Conservation (phyloP, 164 flowering plant genomes). For the Cinnamomum chago region DNA sequence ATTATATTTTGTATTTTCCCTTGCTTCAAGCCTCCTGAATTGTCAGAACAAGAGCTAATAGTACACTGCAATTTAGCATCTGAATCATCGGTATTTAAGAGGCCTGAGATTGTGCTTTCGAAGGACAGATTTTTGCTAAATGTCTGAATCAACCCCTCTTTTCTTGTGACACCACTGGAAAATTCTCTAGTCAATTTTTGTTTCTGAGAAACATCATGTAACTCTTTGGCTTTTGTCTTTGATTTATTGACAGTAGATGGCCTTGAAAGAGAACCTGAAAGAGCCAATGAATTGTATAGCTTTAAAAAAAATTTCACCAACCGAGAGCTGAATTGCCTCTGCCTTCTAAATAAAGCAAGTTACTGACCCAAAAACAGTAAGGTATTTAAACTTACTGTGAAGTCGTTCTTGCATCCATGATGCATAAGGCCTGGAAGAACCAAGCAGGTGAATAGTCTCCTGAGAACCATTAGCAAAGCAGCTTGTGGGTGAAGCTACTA, state of each 20-base stretch:
- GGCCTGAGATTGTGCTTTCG: too few species aligned
- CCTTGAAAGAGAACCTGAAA: conserved; percentile 58
- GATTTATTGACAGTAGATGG: conserved; percentile 55
- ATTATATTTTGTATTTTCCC: conserved; percentile 33
- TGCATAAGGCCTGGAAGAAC: conserved; percentile 9
- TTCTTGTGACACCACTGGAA: too few species aligned
- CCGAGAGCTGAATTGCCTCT: too few species aligned
- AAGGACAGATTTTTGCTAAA: too few species aligned
- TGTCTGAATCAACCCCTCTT: too few species aligned
- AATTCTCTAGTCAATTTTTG: too few species aligned
- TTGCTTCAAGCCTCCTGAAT: conserved; percentile 39
- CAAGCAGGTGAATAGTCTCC: conserved; percentile 31
- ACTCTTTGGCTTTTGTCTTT: conserved; percentile 47
- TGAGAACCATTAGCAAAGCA: conserved; percentile 22
- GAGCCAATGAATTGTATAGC: background rate
- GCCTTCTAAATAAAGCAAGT: background rate
- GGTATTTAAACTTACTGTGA: conserved; percentile 35
- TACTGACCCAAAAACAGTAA: background rate
- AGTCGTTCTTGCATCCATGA: conserved; percentile 22
- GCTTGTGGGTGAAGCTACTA: conserved; percentile 18
- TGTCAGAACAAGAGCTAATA: conserved; percentile 32
- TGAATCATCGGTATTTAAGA: too few species aligned
- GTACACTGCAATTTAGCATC: conserved; percentile 1
- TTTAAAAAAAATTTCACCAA: background rate
- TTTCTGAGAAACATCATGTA: too few species aligned